Conservation (phyloP, 2,329 filamentous ascomycete genomes). For the Paraphoma sp. region DNA sequence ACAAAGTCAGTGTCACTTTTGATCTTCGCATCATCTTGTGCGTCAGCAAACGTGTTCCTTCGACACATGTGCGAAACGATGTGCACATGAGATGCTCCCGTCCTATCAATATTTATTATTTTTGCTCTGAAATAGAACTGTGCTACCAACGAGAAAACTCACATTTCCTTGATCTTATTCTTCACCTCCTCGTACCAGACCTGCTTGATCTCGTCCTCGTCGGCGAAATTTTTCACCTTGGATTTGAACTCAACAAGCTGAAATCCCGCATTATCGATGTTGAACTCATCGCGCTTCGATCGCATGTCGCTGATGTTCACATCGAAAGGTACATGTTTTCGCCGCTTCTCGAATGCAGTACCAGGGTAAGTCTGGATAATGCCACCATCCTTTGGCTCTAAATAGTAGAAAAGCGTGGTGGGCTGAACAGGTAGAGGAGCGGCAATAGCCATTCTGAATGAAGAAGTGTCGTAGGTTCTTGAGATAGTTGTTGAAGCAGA, state of each 20-base stretch:
- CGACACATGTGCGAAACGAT: neutral
- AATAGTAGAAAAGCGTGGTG: neutral
- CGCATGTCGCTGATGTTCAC: neutral
- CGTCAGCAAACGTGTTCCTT: neutral
- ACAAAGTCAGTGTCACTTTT: neutral
- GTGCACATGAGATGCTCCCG: neutral
- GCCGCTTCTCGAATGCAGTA: neutral
- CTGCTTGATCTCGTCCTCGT: neutral
- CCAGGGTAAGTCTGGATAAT: neutral
- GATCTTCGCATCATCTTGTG: neutral
- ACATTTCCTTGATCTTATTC: neutral
- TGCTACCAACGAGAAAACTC: neutral
- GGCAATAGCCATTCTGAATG: neutral
- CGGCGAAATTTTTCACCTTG: neutral
- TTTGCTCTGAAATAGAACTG: too few species aligned
- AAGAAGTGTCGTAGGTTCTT: neutral
- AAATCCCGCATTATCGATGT: neutral
- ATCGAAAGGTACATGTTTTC: neutral
- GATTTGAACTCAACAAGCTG: neutral
- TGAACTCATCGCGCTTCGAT: neutral
- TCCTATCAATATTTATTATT: neutral
- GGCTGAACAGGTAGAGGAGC: neutral
- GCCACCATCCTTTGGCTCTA: neutral
- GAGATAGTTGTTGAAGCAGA: neutral
- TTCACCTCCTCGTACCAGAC: neutral